A percentile compares a stretch with the other conserved stretches of the same genome.
Evolutionary conservation across 441 rosid genomes (phyloP).

Genomic region (Eruca vesicaria): DNA sequence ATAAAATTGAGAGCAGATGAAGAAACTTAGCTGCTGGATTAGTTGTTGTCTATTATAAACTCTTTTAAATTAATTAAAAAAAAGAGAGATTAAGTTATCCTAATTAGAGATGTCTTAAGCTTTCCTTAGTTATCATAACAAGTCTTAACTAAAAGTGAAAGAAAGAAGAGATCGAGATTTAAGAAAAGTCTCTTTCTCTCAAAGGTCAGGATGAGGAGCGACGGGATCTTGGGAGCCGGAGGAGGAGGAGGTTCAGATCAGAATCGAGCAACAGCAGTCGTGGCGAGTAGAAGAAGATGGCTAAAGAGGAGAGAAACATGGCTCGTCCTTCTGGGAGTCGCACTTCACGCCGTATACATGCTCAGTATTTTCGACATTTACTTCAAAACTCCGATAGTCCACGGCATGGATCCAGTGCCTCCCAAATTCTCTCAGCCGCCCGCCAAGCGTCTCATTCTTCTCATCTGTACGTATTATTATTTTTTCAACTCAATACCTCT

Average conservation of each 20-base stretch:
- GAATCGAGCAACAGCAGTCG: constrained; percentile 13
- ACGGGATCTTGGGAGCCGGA: constrained; percentile 66
- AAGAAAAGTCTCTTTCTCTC: background rate
- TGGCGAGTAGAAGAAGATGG: constrained; percentile 46
- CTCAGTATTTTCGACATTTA: constrained; percentile 94
- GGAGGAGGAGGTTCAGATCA: constrained; percentile 35
- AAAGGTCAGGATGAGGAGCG: constrained; percentile 43
- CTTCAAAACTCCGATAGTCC: constrained; percentile 96
- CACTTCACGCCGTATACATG: constrained; percentile 91
- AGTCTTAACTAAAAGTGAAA: background rate
- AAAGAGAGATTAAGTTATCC: no score
- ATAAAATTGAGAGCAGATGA: constrained; percentile 11
- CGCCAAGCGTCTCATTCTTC: constrained; percentile 87
- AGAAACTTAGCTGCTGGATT: background rate
- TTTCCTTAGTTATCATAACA: background rate
- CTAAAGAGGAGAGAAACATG: constrained; percentile 69
- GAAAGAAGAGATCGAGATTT: background rate
- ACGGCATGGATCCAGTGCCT: constrained; percentile 84
- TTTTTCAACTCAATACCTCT: background rate
- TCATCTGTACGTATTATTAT: constrained; percentile 57
- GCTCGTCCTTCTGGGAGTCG: constrained; percentile 81
- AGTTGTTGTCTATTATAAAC: no score
- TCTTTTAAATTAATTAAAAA: no score
- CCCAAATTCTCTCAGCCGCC: constrained; percentile 83
- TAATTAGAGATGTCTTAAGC: background rate